Percentiles rank a stretch among this genome's conserved stretches.
Conservation (phyloP, 352 stramenopile species). For the Pythium aquatile region DNA sequence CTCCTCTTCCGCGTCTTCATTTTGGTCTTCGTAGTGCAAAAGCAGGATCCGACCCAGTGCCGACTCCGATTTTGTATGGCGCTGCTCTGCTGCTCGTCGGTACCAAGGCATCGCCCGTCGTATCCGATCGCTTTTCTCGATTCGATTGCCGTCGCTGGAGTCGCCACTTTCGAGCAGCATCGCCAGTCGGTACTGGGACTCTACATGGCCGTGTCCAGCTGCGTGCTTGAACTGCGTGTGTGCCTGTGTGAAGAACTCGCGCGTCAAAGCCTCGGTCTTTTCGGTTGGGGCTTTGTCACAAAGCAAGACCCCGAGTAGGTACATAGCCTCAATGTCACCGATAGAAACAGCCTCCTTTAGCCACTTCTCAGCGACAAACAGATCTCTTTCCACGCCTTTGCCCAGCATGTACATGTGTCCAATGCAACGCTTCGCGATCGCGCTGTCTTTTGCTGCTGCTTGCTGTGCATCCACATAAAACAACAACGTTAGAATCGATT, state of each 20-base stretch:
- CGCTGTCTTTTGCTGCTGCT: slow-evolving; percentile 45
- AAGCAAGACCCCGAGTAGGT: slow-evolving; percentile 54
- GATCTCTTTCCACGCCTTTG: slow-evolving; percentile 46
- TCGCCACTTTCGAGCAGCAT: slow-evolving; percentile 37
- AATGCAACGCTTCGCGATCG: slow-evolving; percentile 55
- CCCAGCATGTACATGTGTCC: slow-evolving; percentile 59
- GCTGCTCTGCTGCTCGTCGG: slow-evolving; percentile 46
- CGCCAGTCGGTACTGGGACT: slow-evolving; percentile 60
- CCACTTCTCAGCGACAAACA: slow-evolving; percentile 54
- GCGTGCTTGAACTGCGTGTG: slow-evolving; percentile 44
- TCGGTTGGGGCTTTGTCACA: slow-evolving; percentile 43
- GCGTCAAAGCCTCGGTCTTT: slow-evolving; percentile 31
- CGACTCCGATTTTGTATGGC: slow-evolving; percentile 46
- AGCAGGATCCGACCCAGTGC: slow-evolving; percentile 49
- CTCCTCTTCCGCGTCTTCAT: neutral
- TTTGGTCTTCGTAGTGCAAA: slow-evolving; percentile 19
- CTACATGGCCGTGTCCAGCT: slow-evolving; percentile 47
- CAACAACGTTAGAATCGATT: neutral
- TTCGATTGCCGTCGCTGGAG: slow-evolving; percentile 11
- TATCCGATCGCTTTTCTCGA: slow-evolving; percentile 14
- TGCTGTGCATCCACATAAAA: slow-evolving; percentile 26
- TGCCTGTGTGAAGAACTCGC: slow-evolving; percentile 38
- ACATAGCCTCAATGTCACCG: slow-evolving; percentile 46
- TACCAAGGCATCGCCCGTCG: slow-evolving; percentile 46
- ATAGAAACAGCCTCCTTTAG: slow-evolving; percentile 36